Evolutionary conservation across 345 rosid genomes (phyloP).

Genomic region (Heritiera fomes): DNA sequence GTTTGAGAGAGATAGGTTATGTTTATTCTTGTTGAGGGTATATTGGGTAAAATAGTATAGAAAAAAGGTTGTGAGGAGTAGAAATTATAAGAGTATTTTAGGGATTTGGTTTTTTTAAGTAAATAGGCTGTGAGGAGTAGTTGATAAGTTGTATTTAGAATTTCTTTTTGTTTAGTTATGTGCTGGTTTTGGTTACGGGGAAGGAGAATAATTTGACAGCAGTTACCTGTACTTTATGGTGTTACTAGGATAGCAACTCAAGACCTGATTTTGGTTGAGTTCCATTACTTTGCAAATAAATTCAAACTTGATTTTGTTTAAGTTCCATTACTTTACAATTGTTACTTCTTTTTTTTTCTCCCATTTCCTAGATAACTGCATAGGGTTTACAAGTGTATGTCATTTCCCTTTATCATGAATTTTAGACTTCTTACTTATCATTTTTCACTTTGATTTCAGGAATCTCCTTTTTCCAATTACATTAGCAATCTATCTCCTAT

Average conservation of each 20-base stretch:
- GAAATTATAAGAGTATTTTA: too few species aligned
- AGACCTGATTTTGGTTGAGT: not conserved
- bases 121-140: too few species aligned
- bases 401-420: not conserved
- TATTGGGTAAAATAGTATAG: too few species aligned
- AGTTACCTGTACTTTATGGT: not conserved
- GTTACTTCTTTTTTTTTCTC: not conserved
- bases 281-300: not conserved
- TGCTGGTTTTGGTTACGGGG: not conserved
- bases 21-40: too few species aligned
- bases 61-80: too few species aligned
- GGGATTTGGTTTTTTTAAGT: too few species aligned
- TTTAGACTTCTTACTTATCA: slow-evolving; percentile 11
- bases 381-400: not conserved
- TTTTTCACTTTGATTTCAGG: slow-evolving; percentile 37
- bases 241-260: too few species aligned
- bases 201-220: not conserved
- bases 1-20: too few species aligned
- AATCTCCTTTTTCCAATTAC: slow-evolving; percentile 44
- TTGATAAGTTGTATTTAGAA: too few species aligned
- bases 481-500: slow-evolving; percentile 47
- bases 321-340: not conserved
- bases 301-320: not conserved
- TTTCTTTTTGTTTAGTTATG: not conserved
- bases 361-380: not conserved